Evolutionary conservation across 371 early-diverging fungal genomes (phyloP).

Genomic region (Furculomyces boomerangus): DNA sequence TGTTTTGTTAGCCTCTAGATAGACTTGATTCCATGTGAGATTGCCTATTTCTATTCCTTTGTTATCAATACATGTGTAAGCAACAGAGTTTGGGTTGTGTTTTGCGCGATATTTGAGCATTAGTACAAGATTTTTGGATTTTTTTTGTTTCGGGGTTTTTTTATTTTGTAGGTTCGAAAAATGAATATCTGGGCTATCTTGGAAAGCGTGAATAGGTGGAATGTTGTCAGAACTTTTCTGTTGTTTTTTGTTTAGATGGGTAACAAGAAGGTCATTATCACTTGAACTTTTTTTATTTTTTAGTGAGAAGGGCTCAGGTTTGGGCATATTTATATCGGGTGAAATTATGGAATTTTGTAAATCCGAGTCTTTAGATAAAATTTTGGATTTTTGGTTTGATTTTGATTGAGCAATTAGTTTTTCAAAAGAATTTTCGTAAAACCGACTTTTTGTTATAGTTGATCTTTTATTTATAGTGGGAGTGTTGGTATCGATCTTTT

Average conservation of each 20-base stretch:
- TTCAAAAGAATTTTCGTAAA: too few species aligned
- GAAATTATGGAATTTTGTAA: too few species aligned
- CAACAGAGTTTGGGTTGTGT: constrained; percentile 27
- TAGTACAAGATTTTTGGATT: constrained; percentile 23
- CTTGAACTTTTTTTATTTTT: too few species aligned
- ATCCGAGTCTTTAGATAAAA: too few species aligned
- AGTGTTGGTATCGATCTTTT: not conserved
- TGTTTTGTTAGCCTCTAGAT: constrained; percentile 49
- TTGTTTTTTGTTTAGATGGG: not conserved
- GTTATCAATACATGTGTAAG: constrained; percentile 49
- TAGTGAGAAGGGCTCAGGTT: too few species aligned
- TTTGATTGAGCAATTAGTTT: too few species aligned
- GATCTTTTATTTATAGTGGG: not conserved
- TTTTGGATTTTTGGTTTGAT: too few species aligned
- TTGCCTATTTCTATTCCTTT: constrained; percentile 47
- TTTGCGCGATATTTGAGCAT: constrained; percentile 38
- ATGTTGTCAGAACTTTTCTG: not conserved
- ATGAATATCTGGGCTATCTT: not conserved
- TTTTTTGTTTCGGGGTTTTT: not conserved
- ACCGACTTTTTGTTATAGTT: not conserved
- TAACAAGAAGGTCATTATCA: not conserved
- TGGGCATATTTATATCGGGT: too few species aligned
- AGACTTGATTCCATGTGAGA: constrained; percentile 55
- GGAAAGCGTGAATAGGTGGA: not conserved
- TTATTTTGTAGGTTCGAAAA: not conserved